Conservation (phyloP, 768 basidiomycete genomes). For the Tricholoma matsutake region DNA sequence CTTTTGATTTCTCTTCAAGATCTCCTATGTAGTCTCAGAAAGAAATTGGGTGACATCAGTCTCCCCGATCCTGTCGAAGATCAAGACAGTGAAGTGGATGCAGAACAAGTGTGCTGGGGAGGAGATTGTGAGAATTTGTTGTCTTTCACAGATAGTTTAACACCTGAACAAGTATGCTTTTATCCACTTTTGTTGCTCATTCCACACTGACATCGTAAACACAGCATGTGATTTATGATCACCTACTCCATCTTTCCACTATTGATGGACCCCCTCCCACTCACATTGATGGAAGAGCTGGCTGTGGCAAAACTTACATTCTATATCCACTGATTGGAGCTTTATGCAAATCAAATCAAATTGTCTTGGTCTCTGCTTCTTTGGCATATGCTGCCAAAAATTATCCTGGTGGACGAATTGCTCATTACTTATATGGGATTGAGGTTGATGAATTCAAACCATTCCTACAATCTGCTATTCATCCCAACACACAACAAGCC, state of each 20-base stretch:
- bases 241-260: neutral
- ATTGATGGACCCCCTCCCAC: constrained; percentile 11
- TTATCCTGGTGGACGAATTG: constrained; percentile 34
- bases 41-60: too few relatives aligned
- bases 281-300: too few relatives aligned
- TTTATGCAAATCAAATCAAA: constrained; percentile 22
- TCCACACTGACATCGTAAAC: neutral
- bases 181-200: constrained; percentile 15
- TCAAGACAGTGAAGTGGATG: neutral
- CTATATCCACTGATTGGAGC: constrained; percentile 31
- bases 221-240: constrained; percentile 12
- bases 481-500: neutral
- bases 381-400: constrained; percentile 39
- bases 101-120: neutral
- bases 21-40: neutral
- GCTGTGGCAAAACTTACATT: constrained; percentile 39
- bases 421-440: constrained; percentile 39
- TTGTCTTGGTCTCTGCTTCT: constrained; percentile 34
- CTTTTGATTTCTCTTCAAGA: neutral
- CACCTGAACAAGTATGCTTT: neutral
- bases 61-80: neutral
- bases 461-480: neutral
- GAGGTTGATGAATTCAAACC: constrained; percentile 3
- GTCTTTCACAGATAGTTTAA: constrained; percentile 2
- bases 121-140: neutral